Evolutionary conservation across 768 basidiomycete genomes (phyloP).

Genomic region (Melanogaster broomeanus): DNA sequence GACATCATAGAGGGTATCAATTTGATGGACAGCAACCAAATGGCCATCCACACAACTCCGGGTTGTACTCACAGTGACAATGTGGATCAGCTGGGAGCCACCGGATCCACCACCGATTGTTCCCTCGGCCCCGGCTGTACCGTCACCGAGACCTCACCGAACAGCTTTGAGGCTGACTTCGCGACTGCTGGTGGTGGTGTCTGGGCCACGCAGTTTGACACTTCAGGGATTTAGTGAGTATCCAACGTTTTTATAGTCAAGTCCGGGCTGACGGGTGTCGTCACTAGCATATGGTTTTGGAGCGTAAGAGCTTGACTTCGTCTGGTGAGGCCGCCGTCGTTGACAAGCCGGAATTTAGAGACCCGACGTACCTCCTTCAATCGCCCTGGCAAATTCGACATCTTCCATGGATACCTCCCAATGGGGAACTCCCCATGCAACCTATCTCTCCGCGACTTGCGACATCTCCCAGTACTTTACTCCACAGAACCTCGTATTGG

Average conservation of each 20-base stretch:
- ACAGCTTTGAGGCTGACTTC: conserved; percentile 27
- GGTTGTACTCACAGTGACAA: conserved; percentile 38
- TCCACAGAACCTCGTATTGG: conserved; percentile 51
- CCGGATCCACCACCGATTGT: conserved; percentile 22
- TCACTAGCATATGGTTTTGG: conserved; percentile 50
- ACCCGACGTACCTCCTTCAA: conserved; percentile 35
- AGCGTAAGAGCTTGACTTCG: conserved; percentile 33
- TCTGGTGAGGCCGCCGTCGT: conserved; percentile 3
- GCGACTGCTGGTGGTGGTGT: conserved; percentile 53
- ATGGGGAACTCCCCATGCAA: conserved; percentile 49
- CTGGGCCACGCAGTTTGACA: conserved; percentile 71
- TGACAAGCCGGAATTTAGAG: conserved; percentile 32
- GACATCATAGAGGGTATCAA: conserved; percentile 69
- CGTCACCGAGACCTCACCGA: conserved; percentile 29
- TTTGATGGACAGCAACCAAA: conserved; percentile 49
- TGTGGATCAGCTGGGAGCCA: conserved; percentile 34
- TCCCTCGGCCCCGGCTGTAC: conserved; percentile 29
- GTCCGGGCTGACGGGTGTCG: conserved; percentile 2
- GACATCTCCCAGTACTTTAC: conserved; percentile 47
- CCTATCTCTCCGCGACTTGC: conserved; percentile 42
- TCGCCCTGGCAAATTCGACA: conserved; percentile 31
- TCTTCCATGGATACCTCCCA: conserved; percentile 38
- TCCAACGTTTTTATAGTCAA: not conserved
- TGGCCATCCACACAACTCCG: conserved; percentile 52
- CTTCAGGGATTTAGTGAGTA: conserved; percentile 49